Evolutionary conservation across 108 stramenopile genomes (phyloP), one percentile per base, ranked within the genome.

Genomic region (Stephanodiscus triporus): DNA sequence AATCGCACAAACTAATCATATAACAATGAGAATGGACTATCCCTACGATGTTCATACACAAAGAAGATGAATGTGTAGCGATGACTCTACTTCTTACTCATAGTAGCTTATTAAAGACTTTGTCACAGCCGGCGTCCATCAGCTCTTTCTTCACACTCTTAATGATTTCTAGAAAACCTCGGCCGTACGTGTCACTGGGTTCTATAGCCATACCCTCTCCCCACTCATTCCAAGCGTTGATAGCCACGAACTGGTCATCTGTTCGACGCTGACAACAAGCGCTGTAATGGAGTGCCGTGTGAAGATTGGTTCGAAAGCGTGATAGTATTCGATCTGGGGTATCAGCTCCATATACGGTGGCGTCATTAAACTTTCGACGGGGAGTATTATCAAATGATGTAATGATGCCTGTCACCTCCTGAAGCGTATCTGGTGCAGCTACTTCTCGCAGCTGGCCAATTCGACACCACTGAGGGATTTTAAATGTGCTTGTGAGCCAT

Each of bases 161-260:
- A 13, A 87, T 77, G 5, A 67, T 50, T 66, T 87, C 85, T 62
- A 89, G 68, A 54, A 85, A 87, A 11, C 63, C 42, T 9, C 65
- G 40, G 8, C 87, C 89, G 64, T 76, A 90, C 0, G 78, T 75
- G 72, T 84, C 77, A 55, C 78, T 81, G 30, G 89, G 86, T 68
- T 90, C 89, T 56, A 90, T 11, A 13, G 81, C 78, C 89, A 90
- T 90, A 63, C 87, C 89, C 75, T 90, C 89, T 17, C 76, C 89
- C 89, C 89, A 90, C 74, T 89, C 88, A 77, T 89, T 89, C 88
- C 63, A 70, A 4, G 88, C 82, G 76, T 89, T 89, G 22, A 89
- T 80, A 1, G 73, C 47, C 17, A 89, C 68, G 32, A 87, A 87
- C 53, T 67, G 62, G 51, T 88, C 84, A 24, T 83, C 72, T 54